Conservation (phyloP, 139 green algal genomes). For the Bryopsis sp. region DNA sequence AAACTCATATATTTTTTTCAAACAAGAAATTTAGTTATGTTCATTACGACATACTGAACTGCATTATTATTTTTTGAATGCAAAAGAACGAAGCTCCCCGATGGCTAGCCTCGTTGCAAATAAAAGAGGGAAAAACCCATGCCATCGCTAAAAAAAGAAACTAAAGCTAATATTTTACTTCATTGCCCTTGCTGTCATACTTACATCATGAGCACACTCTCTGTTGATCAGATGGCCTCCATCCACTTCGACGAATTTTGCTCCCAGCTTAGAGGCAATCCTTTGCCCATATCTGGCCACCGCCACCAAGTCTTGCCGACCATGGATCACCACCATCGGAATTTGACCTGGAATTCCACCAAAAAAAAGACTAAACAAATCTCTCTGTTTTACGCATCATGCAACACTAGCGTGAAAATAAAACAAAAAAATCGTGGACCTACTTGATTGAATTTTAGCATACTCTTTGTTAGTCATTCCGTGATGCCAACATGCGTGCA, state of each 20-base stretch:
- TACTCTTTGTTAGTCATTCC: slow-evolving; percentile 22
- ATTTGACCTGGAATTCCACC: slow-evolving; percentile 18
- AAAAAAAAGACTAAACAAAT: neutral
- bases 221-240: slow-evolving; percentile 7
- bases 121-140: too few relatives aligned
- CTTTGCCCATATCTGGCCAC: slow-evolving; percentile 28
- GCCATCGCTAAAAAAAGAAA: too few relatives aligned
- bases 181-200: too few relatives aligned
- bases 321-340: slow-evolving; percentile 41
- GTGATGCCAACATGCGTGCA: slow-evolving; percentile 43
- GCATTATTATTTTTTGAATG: too few relatives aligned
- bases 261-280: slow-evolving; percentile 23
- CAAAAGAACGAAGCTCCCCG: too few relatives aligned
- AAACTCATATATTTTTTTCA: too few relatives aligned
- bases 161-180: too few relatives aligned
- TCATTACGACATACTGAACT: too few relatives aligned
- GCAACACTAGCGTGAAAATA: neutral
- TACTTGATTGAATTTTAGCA: neutral
- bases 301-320: slow-evolving; percentile 40
- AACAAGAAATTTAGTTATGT: too few relatives aligned
- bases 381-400: neutral
- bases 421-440: neutral
- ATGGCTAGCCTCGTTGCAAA: too few relatives aligned
- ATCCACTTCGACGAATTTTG: neutral
- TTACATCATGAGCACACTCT: too few relatives aligned